These are phyloP conservation scores for Suillus fuscotomentosus DNA, from an alignment of 768 basidiomycete genomes.

Conservation along the genomic window DNA sequence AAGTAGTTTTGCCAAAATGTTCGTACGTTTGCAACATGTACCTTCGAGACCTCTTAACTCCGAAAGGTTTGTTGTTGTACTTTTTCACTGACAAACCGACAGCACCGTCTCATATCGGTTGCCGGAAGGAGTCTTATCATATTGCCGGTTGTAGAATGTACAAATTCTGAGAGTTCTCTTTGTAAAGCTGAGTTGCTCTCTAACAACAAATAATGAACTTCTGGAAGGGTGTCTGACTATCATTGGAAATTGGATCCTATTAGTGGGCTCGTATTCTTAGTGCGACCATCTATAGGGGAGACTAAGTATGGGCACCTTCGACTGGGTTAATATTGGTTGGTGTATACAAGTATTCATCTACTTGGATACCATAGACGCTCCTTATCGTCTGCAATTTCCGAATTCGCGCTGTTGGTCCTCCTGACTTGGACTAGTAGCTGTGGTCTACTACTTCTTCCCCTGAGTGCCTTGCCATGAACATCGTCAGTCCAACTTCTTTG, in stretches of 20 bases:
- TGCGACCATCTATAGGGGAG: background rate
- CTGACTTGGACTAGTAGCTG: background rate
- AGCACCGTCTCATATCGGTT: slow-evolving; percentile 19
- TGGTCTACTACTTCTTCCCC: background rate
- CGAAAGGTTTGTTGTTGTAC: slow-evolving; percentile 28
- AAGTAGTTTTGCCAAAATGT: slow-evolving; percentile 23
- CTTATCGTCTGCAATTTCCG: background rate
- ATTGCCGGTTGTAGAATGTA: background rate
- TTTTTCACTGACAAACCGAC: slow-evolving; percentile 23
- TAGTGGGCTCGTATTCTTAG: background rate
- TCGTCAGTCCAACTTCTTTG: background rate
- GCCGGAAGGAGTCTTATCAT: slow-evolving; percentile 14
- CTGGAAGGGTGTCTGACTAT: background rate
- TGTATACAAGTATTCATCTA: too few relatives aligned
- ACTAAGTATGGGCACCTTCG: background rate
- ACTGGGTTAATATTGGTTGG: too few relatives aligned
- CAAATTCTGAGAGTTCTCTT: background rate
- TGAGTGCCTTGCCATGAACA: background rate
- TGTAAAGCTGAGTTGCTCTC: background rate
- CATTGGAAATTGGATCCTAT: background rate
- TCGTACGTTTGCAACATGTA: slow-evolving; percentile 25
- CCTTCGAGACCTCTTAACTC: slow-evolving; percentile 13
- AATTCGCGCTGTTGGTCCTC: background rate
- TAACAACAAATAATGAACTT: background rate
- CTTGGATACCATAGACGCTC: background rate